Base-by-base conservation (phyloP, 176 grass and related monocot species). In the Eremochloa ophiuroides region DNA sequence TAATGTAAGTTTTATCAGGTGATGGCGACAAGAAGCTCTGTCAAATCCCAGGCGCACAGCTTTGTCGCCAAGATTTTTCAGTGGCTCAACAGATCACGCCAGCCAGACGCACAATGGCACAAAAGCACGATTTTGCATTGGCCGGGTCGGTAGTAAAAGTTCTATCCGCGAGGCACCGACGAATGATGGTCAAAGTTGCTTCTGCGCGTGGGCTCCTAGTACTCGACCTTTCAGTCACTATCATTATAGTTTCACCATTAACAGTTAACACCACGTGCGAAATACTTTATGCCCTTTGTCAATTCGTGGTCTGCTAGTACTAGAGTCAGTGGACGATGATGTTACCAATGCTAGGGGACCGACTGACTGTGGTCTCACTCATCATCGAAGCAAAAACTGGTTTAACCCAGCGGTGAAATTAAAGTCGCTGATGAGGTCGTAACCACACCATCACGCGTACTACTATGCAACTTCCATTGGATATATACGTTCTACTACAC, bases 1-100 rank as follows among this genome's bases (percentile, higher is more conserved):
- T 79, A 74, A 80, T 23, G 18, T 80, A 50, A n/a, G 30, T 74
- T 88, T 79, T 69, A 14, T 73, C 69, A 64, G 7, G 75, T 22
- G 86, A 84, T 34, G 18, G 31, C 27, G 75, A 80, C 25, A 66
- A 8, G 17, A n/a, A 59, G 28, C 31, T 17, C 29, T 31, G 30
- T 31, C n/a, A 79, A 71, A 9, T 70, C 61, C 16, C 4, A 26
- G 23, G 74, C 64, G 30, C 50, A 27, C 47, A 59, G 6, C 10
- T 71, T 44, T 18, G 64, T 22, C 17, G 50, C 8, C 48, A 48
- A 84, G 39, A 77, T 37, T 61, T 58, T 58, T 70, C 13, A 39
- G 22, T 7, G 14, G n/a, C 46, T 68, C 22, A 39, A 20, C 18
- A 37, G 41, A 60, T 44, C 38, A 61, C 5, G 67, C 67, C 39